Evolutionary conservation across 2,329 filamentous ascomycete species (phyloP), one percentile per base, ranked within the genome.

Genomic region (Talaromyces sp.): DNA sequence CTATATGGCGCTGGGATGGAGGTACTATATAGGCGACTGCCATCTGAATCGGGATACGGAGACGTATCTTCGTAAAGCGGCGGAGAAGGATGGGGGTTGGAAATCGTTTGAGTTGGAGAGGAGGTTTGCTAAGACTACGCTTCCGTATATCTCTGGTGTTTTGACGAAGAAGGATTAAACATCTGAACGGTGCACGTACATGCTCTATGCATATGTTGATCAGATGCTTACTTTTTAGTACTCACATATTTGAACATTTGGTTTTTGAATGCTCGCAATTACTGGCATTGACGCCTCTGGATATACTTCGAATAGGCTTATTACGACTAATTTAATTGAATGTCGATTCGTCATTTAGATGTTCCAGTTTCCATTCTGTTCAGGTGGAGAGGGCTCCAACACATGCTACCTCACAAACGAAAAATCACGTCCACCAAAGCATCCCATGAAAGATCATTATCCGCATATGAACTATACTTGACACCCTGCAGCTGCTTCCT

Each of bases 21-120:
- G 78, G 4, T 83, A 82, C 68, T 83, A 83, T 67, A 73, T 85
- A 68, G 84, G 81, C 5, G 81, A 81, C 65, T 87, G 85, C 69
- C 75, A 80, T 63, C 68, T 87, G 67, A 77, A 82, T 70, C 75
- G 84, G 56, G 78, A 84, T 73, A 86, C 83, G 11, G 76, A 75
- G 61, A 70, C 72, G 29, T 79, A 74, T 53, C 70, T 86, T 68
- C 76, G 75, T 61, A 73, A 74, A 7, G 82, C 76, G 15, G 81
- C 80, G 22, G 72, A 74, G 29, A 67, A 61, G 38, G 78, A 81
- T 72, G 80, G 79, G 0, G 76, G 77, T 17, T 86, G 84, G 84
- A 80, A 79, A 43, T 75, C 73, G 67, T 76, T 83, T 58, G 77
- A 83, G n/a, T 65, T 86, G 68, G 77, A 83, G 70, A 71, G 68